Base-by-base conservation (phyloP, 257 asterid genomes). In the Rhazya stricta region DNA sequence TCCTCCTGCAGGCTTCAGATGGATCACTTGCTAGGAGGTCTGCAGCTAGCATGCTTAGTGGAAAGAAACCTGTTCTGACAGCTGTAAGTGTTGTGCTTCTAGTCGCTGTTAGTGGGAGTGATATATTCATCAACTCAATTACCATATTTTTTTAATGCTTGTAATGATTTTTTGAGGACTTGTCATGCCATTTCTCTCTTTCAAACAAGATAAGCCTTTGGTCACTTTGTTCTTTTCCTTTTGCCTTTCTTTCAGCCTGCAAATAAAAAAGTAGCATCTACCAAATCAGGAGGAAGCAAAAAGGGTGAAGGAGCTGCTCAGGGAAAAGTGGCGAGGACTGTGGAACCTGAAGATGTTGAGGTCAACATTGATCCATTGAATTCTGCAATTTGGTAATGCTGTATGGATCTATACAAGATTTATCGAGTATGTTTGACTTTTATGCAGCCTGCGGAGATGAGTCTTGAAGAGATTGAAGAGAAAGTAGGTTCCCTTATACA, bases 31-130 rank as follows among this genome's bases (percentile, higher is more conserved):
- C 80, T 72, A 89, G 81, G 86, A 89, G 91, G 83, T 91, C 98
- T 77, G 99, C 99, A 41, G 99, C 96, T 80, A 95, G 99, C 88
- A 90, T 95, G 99, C 97, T 95, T 71, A 89, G 91, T 80, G 97
- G 97, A 72, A 93, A 88, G 87, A 95, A 85, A 78, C 92, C 97
- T 78, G 77, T 85, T 81, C 87, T 43, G 76, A 51, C 94, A 30
- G 96, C 94, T 83, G 99, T 95, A 85, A 86, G 98, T 83, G 69
- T 34, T 71, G 58, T 34, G 39, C 51, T 62, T 25, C 27, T 57
- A 29, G 72, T 53, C n/a, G 8, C 71, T 36, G 15, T 25, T 27
- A 53, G 32, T 29, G 43, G 6, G 23, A 57, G 63, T 32, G 21
- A 29, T 21, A 51, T 71, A 15, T 70, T 45, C 12, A 29, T 29